Evolutionary conservation across 2,329 filamentous ascomycete genomes (phyloP).

Genomic region (Fragosphaeria purpurea): DNA sequence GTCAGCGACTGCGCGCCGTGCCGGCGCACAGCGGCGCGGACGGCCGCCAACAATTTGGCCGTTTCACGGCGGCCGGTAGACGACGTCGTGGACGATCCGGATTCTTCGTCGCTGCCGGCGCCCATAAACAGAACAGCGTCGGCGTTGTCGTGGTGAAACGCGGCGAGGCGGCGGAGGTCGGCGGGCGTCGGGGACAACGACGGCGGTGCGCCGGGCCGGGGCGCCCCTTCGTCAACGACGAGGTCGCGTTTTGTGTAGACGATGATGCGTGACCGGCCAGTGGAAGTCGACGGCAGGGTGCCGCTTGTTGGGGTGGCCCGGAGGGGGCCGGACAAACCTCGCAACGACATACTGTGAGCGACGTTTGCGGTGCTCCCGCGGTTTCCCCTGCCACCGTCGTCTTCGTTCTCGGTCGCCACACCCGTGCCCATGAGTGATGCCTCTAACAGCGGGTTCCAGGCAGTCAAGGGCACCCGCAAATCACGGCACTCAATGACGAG

Average conservation of each 20-base stretch:
- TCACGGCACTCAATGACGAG: slow-evolving; percentile 93
- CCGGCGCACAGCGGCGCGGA: slow-evolving; percentile 38
- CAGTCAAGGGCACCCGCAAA: slow-evolving; percentile 80
- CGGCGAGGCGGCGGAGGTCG: slow-evolving; percentile 18
- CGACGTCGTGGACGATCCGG: slow-evolving; percentile 25
- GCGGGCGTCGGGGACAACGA: slow-evolving; percentile 1
- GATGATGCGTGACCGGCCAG: slow-evolving; percentile 63
- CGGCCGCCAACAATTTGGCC: slow-evolving; percentile 32
- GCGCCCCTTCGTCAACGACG: slow-evolving; percentile 27
- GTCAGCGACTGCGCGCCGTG: slow-evolving; percentile 50
- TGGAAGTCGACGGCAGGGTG: slow-evolving; percentile 29
- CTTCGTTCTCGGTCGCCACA: slow-evolving; percentile 1
- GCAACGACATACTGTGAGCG: neutral
- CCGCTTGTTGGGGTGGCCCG: neutral
- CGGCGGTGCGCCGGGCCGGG: neutral
- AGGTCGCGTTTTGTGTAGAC: slow-evolving; percentile 90
- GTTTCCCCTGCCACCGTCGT: neutral
- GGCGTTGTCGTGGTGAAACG: slow-evolving; percentile 33
- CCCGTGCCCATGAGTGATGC: slow-evolving; percentile 51
- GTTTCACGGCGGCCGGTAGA: slow-evolving; percentile 16
- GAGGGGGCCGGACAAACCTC: slow-evolving; percentile 6
- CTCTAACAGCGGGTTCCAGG: slow-evolving; percentile 84
- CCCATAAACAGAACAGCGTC: slow-evolving; percentile 22
- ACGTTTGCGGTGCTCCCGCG: neutral
- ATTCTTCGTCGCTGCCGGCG: slow-evolving; percentile 27